Evolutionary conservation across 805 yeast species (phyloP), one percentile per base, ranked within the genome.

Genomic region (Starmera dryadoides): DNA sequence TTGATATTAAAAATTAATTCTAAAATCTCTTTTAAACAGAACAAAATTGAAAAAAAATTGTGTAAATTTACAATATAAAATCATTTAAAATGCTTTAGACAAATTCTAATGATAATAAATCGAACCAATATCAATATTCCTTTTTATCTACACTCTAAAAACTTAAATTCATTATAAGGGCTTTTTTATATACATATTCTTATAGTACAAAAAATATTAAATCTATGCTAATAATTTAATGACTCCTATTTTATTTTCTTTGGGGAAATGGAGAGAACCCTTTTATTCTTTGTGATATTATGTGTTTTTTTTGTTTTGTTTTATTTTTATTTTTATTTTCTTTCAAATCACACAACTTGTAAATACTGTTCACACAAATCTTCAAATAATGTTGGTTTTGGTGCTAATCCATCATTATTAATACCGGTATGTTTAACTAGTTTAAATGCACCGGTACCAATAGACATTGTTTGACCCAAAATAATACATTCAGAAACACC

Each of bases 401-500:
- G 67, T 33, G 52, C 55, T 52, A 79, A 60, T 31, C 66, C 73
- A 21, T 60, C 62, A 29, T 63, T 64, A 19, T 63, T 64, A 32
- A 69, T 60, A 33, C 68, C 63, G 5, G 79, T 73, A 35, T 74
- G 68, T 44, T 81, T 79, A 8, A 85, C 85, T 50, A 93, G 69
- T 58, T 88, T 84, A 72, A 93, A 89, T 0, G 98, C 82, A 48
- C 98, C 98, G 2, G 99, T 93, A 59, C 99, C 99, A 49, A 93
- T 81, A 37, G 83, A 76, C 97, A 93, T 91, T 39, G 97, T 88
- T 68, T 93, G 98, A 33, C 99, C 99, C 47, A 93, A 71, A 52
- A 93, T 94, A 52, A 93, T 93, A 68, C 98, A 86, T 63, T 93
- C 99, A 20, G 95, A 84, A 15, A 93, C 98, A 66, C 99, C 99